Evolutionary conservation across 2,329 filamentous ascomycete species (phyloP).

Genomic region (Pezicula carpinea): DNA sequence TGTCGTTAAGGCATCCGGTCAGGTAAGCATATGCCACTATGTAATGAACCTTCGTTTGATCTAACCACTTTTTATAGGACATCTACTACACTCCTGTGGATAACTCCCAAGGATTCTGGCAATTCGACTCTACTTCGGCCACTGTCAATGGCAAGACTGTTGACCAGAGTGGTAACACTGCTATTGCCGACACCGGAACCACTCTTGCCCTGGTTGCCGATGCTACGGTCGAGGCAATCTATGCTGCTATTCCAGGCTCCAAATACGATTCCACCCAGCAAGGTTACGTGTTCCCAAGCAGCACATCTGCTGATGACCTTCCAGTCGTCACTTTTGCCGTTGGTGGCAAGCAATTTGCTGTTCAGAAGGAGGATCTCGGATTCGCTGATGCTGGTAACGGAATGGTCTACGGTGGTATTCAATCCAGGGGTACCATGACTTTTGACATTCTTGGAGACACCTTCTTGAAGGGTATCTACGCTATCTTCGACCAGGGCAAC

Average conservation of each 20-base stretch:
- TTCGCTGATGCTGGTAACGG: slow-evolving; percentile 49
- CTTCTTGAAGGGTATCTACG: slow-evolving; percentile 56
- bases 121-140: slow-evolving; percentile 52
- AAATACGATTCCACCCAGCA: slow-evolving; percentile 51
- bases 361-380: slow-evolving; percentile 55
- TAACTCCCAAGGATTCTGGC: slow-evolving; percentile 64
- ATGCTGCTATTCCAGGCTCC: slow-evolving; percentile 57
- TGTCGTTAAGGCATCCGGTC: slow-evolving; percentile 47
- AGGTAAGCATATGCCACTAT: no score
- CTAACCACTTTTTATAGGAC: slow-evolving; percentile 29
- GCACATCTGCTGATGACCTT: slow-evolving; percentile 44
- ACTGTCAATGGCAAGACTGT: slow-evolving; percentile 53
- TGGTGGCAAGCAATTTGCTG: slow-evolving; percentile 51
- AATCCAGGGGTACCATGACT: slow-evolving; percentile 46
- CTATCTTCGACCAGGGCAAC: slow-evolving; percentile 56
- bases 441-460: slow-evolving; percentile 57
- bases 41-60: no score
- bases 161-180: slow-evolving; percentile 49
- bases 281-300: slow-evolving; percentile 59
- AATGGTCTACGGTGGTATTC: slow-evolving; percentile 55
- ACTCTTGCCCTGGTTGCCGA: slow-evolving; percentile 64
- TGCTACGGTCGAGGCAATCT: slow-evolving; percentile 54
- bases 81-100: slow-evolving; percentile 59
- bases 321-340: slow-evolving; percentile 60
- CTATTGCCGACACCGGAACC: slow-evolving; percentile 69